These are phyloP conservation scores for Hypoxylon lienhwacheense DNA, from an alignment of 495 filamentous ascomycete species.

Conservation along the genomic window DNA sequence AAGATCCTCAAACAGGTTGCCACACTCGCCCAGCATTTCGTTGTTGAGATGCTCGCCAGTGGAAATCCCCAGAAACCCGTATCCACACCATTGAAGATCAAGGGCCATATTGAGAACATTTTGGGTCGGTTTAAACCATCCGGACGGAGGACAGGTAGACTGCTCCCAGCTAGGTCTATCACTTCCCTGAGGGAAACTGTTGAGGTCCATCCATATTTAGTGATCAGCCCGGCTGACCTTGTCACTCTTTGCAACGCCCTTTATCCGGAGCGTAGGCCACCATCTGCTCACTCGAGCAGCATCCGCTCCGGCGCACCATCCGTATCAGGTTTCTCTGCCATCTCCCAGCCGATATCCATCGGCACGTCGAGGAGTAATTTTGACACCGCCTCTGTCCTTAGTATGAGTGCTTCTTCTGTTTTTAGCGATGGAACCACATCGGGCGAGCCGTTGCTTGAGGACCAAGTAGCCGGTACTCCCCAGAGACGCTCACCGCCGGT, in stretches of 20 bases:
- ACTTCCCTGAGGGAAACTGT: slow-evolving; percentile 69
- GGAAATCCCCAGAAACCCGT: slow-evolving; percentile 55
- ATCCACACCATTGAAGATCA: slow-evolving; percentile 66
- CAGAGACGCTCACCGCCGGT: slow-evolving; percentile 50
- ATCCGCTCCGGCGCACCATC: slow-evolving; percentile 68
- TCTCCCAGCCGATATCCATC: slow-evolving; percentile 53
- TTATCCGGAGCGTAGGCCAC: slow-evolving; percentile 64
- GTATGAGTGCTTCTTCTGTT: slow-evolving; percentile 67
- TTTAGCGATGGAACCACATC: slow-evolving; percentile 69
- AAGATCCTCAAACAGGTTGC: slow-evolving; percentile 85
- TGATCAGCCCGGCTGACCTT: slow-evolving; percentile 73
- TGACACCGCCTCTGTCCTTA: slow-evolving; percentile 64
- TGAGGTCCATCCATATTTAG: slow-evolving; percentile 72
- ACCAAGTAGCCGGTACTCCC: slow-evolving; percentile 42
- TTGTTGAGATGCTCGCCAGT: slow-evolving; percentile 61
- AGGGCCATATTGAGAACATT: slow-evolving; percentile 75
- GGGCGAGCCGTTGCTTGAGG: slow-evolving; percentile 63
- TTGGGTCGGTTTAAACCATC: slow-evolving; percentile 64
- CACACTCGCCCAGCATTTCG: slow-evolving; percentile 72
- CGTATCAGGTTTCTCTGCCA: slow-evolving; percentile 60
- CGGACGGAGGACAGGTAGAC: slow-evolving; percentile 57
- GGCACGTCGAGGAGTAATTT: slow-evolving; percentile 49
- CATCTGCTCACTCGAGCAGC: slow-evolving; percentile 55
- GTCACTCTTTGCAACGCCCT: slow-evolving; percentile 70
- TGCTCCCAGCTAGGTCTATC: slow-evolving; percentile 67